Conservation (phyloP, 495 filamentous ascomycete genomes). For the Hypoxylon fragiforme region DNA sequence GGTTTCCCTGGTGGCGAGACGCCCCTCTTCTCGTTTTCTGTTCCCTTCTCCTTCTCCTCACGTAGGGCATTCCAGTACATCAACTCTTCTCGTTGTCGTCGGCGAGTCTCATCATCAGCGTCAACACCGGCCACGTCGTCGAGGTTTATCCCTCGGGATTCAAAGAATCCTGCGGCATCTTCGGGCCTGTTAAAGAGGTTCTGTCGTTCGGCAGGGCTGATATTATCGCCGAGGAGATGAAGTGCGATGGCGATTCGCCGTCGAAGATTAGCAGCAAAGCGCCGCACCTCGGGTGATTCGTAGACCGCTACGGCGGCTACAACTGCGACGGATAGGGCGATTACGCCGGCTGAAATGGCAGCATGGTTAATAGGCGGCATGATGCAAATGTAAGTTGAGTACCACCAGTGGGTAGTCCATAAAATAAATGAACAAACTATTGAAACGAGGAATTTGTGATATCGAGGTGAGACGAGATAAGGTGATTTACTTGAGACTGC, state of each 20-base stretch:
- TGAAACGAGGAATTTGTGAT: background rate
- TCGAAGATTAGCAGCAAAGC: conserved; percentile 74
- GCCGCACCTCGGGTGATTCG: conserved; percentile 77
- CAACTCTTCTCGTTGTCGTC: conserved; percentile 72
- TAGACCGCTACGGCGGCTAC: conserved; percentile 85
- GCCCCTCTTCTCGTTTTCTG: conserved; percentile 21
- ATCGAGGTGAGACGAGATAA: background rate
- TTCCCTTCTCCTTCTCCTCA: conserved; percentile 42
- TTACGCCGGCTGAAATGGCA: conserved; percentile 68
- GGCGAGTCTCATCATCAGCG: conserved; percentile 68
- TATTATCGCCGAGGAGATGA: conserved; percentile 75
- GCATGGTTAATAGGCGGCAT: conserved; percentile 55
- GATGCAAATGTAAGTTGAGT: conserved; percentile 10
- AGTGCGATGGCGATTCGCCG: conserved; percentile 78
- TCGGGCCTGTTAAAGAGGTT: conserved; percentile 61
- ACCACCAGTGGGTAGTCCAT: background rate
- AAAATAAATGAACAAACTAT: background rate
- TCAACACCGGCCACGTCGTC: conserved; percentile 62
- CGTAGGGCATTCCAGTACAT: conserved; percentile 64
- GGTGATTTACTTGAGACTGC: no score
- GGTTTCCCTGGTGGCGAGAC: conserved; percentile 10
- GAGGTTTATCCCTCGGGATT: conserved; percentile 44
- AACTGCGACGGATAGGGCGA: conserved; percentile 73
- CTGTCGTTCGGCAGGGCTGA: conserved; percentile 60
- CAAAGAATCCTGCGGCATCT: conserved; percentile 59